Evolutionary conservation across 306 rosid genomes (phyloP), one percentile per base, ranked within the genome.

Genomic region (Glycine soja): DNA sequence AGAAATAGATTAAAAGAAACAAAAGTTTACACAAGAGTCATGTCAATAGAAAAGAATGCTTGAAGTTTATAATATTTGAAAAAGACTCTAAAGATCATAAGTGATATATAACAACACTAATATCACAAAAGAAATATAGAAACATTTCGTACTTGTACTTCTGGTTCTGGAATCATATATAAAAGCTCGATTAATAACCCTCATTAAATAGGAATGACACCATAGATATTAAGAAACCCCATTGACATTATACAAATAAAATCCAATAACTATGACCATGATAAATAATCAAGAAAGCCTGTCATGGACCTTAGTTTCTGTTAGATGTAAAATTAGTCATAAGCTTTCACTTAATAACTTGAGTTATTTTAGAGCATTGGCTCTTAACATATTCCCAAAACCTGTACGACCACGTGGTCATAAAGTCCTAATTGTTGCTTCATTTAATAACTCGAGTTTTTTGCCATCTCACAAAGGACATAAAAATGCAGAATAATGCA

Each of bases 1-100:
- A 77, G 73, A 72, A 63, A 52, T 34, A 53, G 51, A 69, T 75
- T 74, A 72, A 62, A 48, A 72, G 79, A 87, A 77, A 80, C 34
- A 77, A 46, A 75, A 24, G 43, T 54, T 59, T 69, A 73, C 67
- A 13, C 13, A 61, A 32, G 45, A 24, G 57, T 67, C 75, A 72
- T 14, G 6, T 34, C 52, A 76, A 65, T 30, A 78, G 24, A 13
- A 24, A 85, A 58, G 77, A 73, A 48, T 66, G 76, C 30, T 42
- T 76, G 9, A 80, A 38, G 36, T 68, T 34, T 76, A 51, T 40
- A 80, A 42, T 62, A 63, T 9, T 38, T 18, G 3, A 47, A 13
- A 3, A 65, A 43, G 1, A 4, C 32, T 56, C 48, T 42, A 30
- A n/a, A 53, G 24, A 19, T 19, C 24, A 19, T 19, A 19, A 19